A percentile compares a stretch with the other conserved stretches of the same genome.
phyloP scores from a whole-genome alignment of 148 eudicot species.

The Spergularia marina region DNA sequence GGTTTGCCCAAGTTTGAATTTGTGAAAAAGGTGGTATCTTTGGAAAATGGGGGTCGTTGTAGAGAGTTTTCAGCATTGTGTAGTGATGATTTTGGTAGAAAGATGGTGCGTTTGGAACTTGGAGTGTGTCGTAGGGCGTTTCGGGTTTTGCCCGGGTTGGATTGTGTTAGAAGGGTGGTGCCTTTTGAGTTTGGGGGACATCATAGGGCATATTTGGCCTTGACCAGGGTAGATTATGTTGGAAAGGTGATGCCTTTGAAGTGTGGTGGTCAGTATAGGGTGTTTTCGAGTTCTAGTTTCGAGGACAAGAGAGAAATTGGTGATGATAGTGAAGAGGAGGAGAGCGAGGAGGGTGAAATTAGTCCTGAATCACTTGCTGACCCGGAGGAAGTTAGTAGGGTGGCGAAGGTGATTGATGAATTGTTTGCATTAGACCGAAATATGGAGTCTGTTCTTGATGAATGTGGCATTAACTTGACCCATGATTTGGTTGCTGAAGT shows the following conservation, averaged over 20 bases:
- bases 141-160: background rate
- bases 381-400: slow-evolving; percentile 62
- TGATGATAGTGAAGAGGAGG: slow-evolving; percentile 25
- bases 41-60: slow-evolving; percentile 25
- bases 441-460: slow-evolving; percentile 92
- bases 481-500: slow-evolving; percentile 74
- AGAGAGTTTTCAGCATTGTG: slow-evolving; percentile 24
- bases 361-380: slow-evolving; percentile 40
- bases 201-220: background rate
- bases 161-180: slow-evolving; percentile 7
- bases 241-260: slow-evolving; percentile 4
- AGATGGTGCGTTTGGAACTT: background rate
- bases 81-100: slow-evolving; percentile 8
- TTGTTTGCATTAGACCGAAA: slow-evolving; percentile 79
- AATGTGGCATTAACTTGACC: slow-evolving; percentile 52
- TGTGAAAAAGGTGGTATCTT: slow-evolving; percentile 14
- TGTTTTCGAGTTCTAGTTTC: slow-evolving; percentile 27
- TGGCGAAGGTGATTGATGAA: slow-evolving; percentile 73
- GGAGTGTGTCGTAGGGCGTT: slow-evolving; percentile 8
- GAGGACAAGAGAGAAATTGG: slow-evolving; percentile 20
- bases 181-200: slow-evolving; percentile 6
- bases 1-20: slow-evolving; percentile 15
- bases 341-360: slow-evolving; percentile 20
- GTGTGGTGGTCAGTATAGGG: slow-evolving; percentile 24
- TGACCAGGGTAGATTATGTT: background rate